phyloP scores from a whole-genome alignment of 169 alveolate genomes.

The Theileria equi region DNA sequence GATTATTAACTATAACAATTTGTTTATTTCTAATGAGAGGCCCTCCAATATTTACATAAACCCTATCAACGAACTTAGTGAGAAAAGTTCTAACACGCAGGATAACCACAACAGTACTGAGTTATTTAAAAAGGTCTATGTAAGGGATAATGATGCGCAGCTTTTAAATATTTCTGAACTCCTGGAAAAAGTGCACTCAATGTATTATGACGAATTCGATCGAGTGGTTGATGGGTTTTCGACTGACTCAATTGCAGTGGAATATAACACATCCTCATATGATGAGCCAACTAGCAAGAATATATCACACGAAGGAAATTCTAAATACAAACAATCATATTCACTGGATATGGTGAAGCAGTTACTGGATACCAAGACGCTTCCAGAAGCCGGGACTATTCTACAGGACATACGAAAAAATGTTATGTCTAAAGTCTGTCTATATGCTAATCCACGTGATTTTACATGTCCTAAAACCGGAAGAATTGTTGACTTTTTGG shows the following conservation, averaged over 20 bases:
- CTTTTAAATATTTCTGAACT: conserved; percentile 2
- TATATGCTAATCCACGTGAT: conserved; percentile 25
- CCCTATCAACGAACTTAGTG: no score
- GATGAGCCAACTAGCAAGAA: no score
- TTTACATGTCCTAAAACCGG: conserved; percentile 26
- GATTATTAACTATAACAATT: conserved; percentile 25
- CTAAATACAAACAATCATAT: no score
- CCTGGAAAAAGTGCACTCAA: conserved; percentile 20
- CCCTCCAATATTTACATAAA: conserved; percentile 7
- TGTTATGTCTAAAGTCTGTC: conserved; percentile 14
- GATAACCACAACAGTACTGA: neutral
- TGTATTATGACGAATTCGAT: conserved; percentile 8
- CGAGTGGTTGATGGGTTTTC: neutral
- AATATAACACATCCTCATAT: no score
- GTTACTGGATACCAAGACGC: neutral
- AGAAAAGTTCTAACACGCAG: neutral
- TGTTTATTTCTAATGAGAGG: conserved; percentile 36
- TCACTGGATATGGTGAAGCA: conserved; percentile 9
- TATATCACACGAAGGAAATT: no score
- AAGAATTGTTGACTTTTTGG: conserved; percentile 20
- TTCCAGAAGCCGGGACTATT: conserved; percentile 44
- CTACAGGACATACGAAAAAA: conserved; percentile 5
- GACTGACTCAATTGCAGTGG: neutral
- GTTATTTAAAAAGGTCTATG: conserved; percentile 11
- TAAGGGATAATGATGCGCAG: conserved; percentile 41